Conservation (phyloP, 352 stramenopile species). For the Globisporangium orthogonon region DNA sequence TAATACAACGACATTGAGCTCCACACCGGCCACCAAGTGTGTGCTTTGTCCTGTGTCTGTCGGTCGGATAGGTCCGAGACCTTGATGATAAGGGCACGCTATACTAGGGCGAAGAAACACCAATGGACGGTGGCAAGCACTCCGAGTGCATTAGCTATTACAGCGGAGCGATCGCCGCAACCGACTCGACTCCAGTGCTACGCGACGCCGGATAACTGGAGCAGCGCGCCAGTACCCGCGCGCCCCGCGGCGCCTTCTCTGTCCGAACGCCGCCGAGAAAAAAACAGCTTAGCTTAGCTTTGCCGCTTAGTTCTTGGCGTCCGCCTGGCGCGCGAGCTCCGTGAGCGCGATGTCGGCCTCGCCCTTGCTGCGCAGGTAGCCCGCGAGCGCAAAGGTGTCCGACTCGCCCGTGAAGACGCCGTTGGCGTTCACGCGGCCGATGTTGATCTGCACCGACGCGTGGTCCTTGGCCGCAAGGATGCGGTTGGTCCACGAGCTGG, state of each 20-base stretch:
- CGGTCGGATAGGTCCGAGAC: neutral
- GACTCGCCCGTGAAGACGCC: conserved; percentile 96
- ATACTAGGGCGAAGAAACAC: no score
- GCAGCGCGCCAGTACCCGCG: neutral
- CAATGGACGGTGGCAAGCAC: conserved; percentile 1
- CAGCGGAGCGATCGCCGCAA: conserved; percentile 9
- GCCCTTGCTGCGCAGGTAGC: conserved; percentile 96
- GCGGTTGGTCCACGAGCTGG: conserved; percentile 97
- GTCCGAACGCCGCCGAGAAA: neutral
- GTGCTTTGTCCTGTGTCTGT: neutral
- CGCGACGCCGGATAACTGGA: neutral
- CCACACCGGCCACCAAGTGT: no score
- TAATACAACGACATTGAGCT: neutral
- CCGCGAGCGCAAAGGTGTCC: conserved; percentile 92
- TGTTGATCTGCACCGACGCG: conserved; percentile 97
- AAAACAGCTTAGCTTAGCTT: no score
- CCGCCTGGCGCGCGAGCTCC: conserved; percentile 63
- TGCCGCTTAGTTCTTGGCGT: conserved; percentile 68
- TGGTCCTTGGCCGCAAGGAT: conserved; percentile 98
- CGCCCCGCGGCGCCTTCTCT: neutral
- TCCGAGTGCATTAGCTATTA: conserved; percentile 9
- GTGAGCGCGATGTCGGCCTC: conserved; percentile 94
- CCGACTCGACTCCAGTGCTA: conserved; percentile 11
- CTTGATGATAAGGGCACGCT: neutral
- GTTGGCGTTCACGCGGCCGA: conserved; percentile 95